Conservation (phyloP, 2,329 filamentous ascomycete species). For the Aspergillus ruber region DNA sequence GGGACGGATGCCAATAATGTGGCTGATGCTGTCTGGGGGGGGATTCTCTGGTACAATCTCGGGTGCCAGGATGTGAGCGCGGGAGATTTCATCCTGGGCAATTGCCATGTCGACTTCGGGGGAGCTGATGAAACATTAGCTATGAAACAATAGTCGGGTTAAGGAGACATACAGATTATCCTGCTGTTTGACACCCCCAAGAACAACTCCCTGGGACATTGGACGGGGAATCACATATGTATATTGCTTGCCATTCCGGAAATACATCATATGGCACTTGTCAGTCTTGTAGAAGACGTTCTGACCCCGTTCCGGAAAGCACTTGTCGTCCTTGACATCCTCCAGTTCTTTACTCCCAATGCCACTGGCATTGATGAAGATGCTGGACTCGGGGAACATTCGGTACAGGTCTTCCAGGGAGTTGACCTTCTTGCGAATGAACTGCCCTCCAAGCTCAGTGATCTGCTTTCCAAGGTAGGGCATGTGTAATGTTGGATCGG, state of each 20-base stretch:
- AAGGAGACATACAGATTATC: slow-evolving; percentile 22
- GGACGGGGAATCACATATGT: slow-evolving; percentile 35
- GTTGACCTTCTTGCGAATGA: slow-evolving; percentile 27
- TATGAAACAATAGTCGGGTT: not conserved
- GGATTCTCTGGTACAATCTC: slow-evolving; percentile 29
- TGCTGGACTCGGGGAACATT: slow-evolving; percentile 28
- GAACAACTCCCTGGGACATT: slow-evolving; percentile 24
- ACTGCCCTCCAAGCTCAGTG: slow-evolving; percentile 24
- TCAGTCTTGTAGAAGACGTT: slow-evolving; percentile 31
- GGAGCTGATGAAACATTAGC: slow-evolving; percentile 16
- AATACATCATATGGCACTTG: slow-evolving; percentile 25
- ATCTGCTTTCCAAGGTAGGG: slow-evolving; percentile 28
- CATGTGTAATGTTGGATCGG: slow-evolving; percentile 33
- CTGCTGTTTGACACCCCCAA: slow-evolving; percentile 31
- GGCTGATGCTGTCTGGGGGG: slow-evolving; percentile 19
- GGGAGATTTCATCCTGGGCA: slow-evolving; percentile 33
- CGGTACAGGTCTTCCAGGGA: slow-evolving; percentile 28
- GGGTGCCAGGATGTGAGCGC: slow-evolving; percentile 32
- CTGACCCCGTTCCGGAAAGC: slow-evolving; percentile 32
- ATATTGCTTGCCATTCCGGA: slow-evolving; percentile 32
- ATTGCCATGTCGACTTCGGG: slow-evolving; percentile 31
- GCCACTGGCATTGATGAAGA: slow-evolving; percentile 37
- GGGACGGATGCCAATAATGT: slow-evolving; percentile 33
- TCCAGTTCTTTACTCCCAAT: slow-evolving; percentile 27
- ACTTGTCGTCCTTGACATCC: slow-evolving; percentile 30